These are phyloP conservation scores for Picocystis sp. DNA, from an alignment of 163 green algal species.

Conservation along the genomic window DNA sequence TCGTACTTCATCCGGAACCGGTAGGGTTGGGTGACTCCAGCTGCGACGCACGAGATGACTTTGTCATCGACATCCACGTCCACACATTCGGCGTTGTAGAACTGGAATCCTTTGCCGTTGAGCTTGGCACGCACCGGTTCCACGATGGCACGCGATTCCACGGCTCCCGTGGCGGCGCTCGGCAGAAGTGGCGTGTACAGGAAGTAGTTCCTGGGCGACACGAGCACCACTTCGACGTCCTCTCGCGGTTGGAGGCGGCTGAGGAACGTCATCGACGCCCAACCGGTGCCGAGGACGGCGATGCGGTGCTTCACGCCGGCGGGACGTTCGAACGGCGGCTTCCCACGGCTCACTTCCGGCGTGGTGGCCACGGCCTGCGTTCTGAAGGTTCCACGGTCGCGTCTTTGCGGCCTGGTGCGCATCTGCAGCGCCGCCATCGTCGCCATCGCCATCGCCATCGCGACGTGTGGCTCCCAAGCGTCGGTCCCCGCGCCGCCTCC, in stretches of 20 bases:
- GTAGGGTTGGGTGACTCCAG: background rate
- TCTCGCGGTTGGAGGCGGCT: slow-evolving; percentile 25
- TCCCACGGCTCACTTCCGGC: too few relatives aligned
- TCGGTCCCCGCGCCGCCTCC: too few relatives aligned
- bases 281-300: slow-evolving; percentile 47
- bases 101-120: slow-evolving; percentile 48
- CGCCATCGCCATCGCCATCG: too few relatives aligned
- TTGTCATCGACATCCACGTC: slow-evolving; percentile 50
- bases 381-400: too few relatives aligned
- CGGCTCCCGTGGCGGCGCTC: slow-evolving; percentile 58
- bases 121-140: slow-evolving; percentile 72
- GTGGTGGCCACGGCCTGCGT: too few relatives aligned
- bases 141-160: slow-evolving; percentile 79
- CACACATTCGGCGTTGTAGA: slow-evolving; percentile 63
- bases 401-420: too few relatives aligned
- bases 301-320: slow-evolving; percentile 21
- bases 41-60: background rate
- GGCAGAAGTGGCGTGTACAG: slow-evolving; percentile 72
- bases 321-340: too few relatives aligned
- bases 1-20: slow-evolving; percentile 53
- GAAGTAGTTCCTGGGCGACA: slow-evolving; percentile 80
- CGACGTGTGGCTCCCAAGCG: too few relatives aligned
- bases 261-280: slow-evolving; percentile 45
- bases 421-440: too few relatives aligned
- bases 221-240: slow-evolving; percentile 35